phyloP scores from a whole-genome alignment of 805 yeast species.

The Debaryomyces prosopidis region DNA sequence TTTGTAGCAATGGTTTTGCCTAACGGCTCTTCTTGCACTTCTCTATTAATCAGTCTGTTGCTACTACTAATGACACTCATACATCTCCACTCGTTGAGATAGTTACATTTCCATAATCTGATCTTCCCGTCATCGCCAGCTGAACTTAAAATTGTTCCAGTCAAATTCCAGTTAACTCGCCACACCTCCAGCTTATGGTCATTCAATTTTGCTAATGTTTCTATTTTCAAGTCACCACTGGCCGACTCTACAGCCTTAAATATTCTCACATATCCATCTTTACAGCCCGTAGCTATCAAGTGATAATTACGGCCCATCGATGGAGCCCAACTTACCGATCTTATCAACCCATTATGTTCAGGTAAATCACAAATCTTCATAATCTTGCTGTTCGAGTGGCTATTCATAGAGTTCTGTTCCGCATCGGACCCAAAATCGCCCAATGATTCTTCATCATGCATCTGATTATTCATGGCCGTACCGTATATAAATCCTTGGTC shows the following conservation, averaged over 20 bases:
- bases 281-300: conserved; percentile 90
- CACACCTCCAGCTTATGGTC: conserved; percentile 91
- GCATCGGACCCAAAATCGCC: conserved; percentile 5
- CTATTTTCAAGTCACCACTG: conserved; percentile 44
- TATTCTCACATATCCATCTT: conserved; percentile 88
- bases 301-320: conserved; percentile 90
- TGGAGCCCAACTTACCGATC: conserved; percentile 96
- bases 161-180: conserved; percentile 93
- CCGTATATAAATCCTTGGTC: conserved; percentile 84
- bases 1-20: background rate
- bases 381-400: conserved; percentile 34
- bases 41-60: conserved; percentile 23
- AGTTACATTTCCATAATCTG: conserved; percentile 87
- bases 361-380: conserved; percentile 64
- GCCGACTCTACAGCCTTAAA: conserved; percentile 63
- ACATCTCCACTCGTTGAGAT: conserved; percentile 84
- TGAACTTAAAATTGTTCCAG: conserved; percentile 89
- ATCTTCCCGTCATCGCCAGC: conserved; percentile 96
- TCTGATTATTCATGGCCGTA: conserved; percentile 9
- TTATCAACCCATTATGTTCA: conserved; percentile 82
- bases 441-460: conserved; percentile 1
- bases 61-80: conserved; percentile 62
- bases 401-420: conserved; percentile 9
- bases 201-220: conserved; percentile 62
- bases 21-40: conserved; percentile 13